Conservation (phyloP, 495 filamentous ascomycete species). For the Penicillium flavigenum region DNA sequence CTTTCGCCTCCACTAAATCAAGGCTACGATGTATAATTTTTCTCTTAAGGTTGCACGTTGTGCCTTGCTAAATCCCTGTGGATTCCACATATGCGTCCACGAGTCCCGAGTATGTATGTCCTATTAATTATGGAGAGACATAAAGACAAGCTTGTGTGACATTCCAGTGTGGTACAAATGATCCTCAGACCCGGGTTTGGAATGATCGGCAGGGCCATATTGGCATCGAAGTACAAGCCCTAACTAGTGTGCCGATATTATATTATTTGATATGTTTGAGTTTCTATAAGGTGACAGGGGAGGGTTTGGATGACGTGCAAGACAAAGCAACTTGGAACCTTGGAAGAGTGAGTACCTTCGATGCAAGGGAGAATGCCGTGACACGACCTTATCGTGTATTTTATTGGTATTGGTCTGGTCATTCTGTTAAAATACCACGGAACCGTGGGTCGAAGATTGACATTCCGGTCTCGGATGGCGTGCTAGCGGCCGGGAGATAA, state of each 20-base stretch:
- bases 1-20: constrained; percentile 6
- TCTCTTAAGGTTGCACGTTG: no score
- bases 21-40: no score
- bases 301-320: constrained; percentile 10
- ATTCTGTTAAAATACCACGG: constrained; percentile 5
- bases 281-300: neutral
- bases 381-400: constrained; percentile 11
- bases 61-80: neutral
- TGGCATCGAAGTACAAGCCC: neutral
- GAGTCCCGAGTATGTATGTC: neutral
- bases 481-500: constrained; percentile 26
- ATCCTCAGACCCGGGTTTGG: constrained; percentile 2
- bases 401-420: neutral
- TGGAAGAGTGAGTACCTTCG: neutral
- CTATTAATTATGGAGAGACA: neutral
- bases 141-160: constrained; percentile 3
- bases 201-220: constrained; percentile 18
- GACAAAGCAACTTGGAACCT: neutral
- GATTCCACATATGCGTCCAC: constrained; percentile 7
- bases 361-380: constrained; percentile 23
- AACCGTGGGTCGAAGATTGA: constrained; percentile 29
- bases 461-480: constrained; percentile 32
- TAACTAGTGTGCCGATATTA: neutral
- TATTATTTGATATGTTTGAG: constrained; percentile 5
- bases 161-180: constrained; percentile 8